Evolutionary conservation across 2,329 filamentous ascomycete species (phyloP), one percentile per base, ranked within the genome.

Genomic region (Pezicula carpinea): DNA sequence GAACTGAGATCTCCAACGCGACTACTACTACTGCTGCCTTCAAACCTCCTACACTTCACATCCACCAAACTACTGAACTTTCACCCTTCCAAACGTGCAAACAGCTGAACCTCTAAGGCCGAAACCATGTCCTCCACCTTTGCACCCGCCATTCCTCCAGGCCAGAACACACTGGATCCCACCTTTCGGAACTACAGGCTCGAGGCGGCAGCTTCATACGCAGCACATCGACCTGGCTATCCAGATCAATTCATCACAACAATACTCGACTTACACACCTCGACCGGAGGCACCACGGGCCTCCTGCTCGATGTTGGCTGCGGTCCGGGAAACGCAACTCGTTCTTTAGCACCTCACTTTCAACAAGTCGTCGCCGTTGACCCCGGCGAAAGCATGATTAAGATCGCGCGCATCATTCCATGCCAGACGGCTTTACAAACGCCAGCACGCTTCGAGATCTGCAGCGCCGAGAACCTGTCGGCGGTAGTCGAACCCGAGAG

Each of bases 271-370:
- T 53, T 60, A 14, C 62, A 65, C 36, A 33, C 45, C 8, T 29
- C 44, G 13, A 55, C 51, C 3, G 53, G 54, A 33, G 54, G 61
- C 32, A 15, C 53, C 39, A 44, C 55, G 44, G 35, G 55, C 38
- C 17, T 56, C 18, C 35, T 61, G 1, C 49, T 65, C 8, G 63
- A 66, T 44, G 50, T 57, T 31, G 63, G 63, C 6, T 65, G 59
- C 48, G 63, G 62, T 2, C 61, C 62, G 8, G 63, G 62, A 6
- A 56, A 55, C 19, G 60, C 57, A 10, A 64, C 60, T 2, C 48
- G 58, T 8, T 56, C 55, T 45, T 31, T 66, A 5, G 58, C 60
- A 6, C 36, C 22, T 1, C 50, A 44, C 7, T 64, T 66, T 38
- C 44, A 58, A 21, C 43, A 50, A 8, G 58, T 52, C 7, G 43